Evolutionary conservation across 345 rosid genomes (phyloP).

Genomic region (Microthlaspi erraticum): DNA sequence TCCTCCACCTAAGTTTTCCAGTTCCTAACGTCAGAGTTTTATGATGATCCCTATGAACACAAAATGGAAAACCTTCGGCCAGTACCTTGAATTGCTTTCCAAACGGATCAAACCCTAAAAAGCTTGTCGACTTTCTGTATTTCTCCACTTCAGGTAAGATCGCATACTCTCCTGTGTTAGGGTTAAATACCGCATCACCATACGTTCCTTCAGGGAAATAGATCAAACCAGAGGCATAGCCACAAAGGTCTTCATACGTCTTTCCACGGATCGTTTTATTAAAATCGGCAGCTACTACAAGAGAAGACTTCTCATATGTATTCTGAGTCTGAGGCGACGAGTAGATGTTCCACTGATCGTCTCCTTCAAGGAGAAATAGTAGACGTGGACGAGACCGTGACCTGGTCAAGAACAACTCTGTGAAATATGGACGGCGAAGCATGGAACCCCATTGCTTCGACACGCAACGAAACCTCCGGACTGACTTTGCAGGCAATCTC

Average conservation of each 20-base stretch:
- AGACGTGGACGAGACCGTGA: neutral
- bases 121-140: accelerated
- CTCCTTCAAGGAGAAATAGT: neutral
- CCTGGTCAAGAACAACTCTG: no score
- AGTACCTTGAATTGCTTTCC: constrained; percentile 7
- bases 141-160: neutral
- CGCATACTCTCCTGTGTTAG: neutral
- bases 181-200: neutral
- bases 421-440: no score
- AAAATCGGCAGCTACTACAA: neutral
- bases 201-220: no score
- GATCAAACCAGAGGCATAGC: no score
- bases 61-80: no score
- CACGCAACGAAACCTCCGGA: neutral
- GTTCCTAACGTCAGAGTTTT: neutral
- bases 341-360: neutral
- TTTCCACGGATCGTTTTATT: no score
- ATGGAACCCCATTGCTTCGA: no score
- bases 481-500: neutral
- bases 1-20: neutral
- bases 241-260: no score
- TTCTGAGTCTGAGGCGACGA: neutral
- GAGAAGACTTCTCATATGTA: neutral
- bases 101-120: constrained; percentile 19
- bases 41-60: no score